Evolutionary conservation across 2,329 filamentous ascomycete species (phyloP).

Genomic region (Fusarium liriodendri): DNA sequence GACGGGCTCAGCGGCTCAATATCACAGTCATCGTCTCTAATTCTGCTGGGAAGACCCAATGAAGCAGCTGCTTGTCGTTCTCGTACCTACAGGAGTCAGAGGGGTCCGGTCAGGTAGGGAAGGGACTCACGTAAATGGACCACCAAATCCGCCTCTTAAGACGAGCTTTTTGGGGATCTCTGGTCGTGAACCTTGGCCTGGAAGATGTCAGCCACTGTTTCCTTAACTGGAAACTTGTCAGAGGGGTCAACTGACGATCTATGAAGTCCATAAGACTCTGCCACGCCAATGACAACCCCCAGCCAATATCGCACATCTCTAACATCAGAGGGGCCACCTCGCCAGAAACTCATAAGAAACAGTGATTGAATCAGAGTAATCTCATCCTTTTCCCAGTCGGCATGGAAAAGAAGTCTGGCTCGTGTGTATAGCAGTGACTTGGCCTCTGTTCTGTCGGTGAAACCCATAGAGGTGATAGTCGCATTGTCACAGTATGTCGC

Average conservation of each 20-base stretch:
- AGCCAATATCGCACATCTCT: constrained; percentile 63
- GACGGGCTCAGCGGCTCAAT: constrained; percentile 48
- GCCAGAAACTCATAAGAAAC: constrained; percentile 68
- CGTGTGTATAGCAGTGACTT: constrained; percentile 62
- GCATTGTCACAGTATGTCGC: constrained; percentile 63
- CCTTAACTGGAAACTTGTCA: neutral
- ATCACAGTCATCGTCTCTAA: constrained; percentile 54
- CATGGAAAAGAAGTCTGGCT: constrained; percentile 63
- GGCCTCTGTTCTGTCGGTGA: constrained; percentile 60
- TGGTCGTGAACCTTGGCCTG: constrained; percentile 44
- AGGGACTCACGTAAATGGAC: constrained; percentile 56
- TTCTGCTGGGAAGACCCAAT: constrained; percentile 50
- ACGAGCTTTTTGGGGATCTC: constrained; percentile 41
- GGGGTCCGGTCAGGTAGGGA: no score
- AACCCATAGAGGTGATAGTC: constrained; percentile 57
- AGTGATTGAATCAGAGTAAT: constrained; percentile 61
- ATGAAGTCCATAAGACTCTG: constrained; percentile 61
- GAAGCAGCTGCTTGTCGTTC: constrained; percentile 53
- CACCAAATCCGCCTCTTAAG: constrained; percentile 64
- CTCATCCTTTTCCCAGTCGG: constrained; percentile 63
- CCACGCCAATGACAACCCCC: constrained; percentile 61
- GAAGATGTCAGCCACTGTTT: neutral
- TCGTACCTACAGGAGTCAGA: constrained; percentile 43
- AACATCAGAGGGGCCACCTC: constrained; percentile 60
- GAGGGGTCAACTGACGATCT: constrained; percentile 45